phyloP scores from a whole-genome alignment of 768 basidiomycete species.

The Amanita rubescens region DNA sequence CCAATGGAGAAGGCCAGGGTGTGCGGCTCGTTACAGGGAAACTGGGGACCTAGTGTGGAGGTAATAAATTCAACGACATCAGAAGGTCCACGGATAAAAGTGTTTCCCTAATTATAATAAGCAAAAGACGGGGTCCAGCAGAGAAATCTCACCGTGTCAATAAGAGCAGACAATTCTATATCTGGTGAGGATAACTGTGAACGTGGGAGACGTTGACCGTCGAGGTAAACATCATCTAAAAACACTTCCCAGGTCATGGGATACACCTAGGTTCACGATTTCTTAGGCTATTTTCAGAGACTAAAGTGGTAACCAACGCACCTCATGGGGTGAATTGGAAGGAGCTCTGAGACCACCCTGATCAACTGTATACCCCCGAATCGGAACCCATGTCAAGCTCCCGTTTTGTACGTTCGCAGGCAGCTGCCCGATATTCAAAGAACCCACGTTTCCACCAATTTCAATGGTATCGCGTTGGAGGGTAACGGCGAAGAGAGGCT shows the following conservation, averaged over 20 bases:
- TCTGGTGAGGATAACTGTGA: constrained; percentile 41
- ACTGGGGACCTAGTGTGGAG: constrained; percentile 31
- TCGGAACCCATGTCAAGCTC: constrained; percentile 56
- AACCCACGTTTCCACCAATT: constrained; percentile 60
- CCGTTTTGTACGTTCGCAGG: constrained; percentile 41
- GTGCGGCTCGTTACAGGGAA: constrained; percentile 55
- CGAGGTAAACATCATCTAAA: constrained; percentile 65
- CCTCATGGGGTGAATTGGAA: constrained; percentile 52
- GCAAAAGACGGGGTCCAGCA: neutral
- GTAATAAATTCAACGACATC: constrained; percentile 53
- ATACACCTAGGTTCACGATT: constrained; percentile 35
- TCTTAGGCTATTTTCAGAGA: constrained; percentile 8
- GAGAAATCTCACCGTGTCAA: constrained; percentile 56
- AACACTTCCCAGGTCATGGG: constrained; percentile 68
- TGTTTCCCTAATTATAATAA: constrained; percentile 50
- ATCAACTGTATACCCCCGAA: constrained; percentile 44
- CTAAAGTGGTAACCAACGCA: constrained; percentile 18
- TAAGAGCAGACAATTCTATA: constrained; percentile 53
- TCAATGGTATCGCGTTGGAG: constrained; percentile 65
- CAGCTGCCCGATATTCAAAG: constrained; percentile 59
- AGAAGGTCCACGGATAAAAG: constrained; percentile 64
- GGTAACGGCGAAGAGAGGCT: constrained; percentile 48
- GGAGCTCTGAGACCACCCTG: constrained; percentile 53
- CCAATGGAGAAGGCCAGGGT: constrained; percentile 62
- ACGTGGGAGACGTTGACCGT: constrained; percentile 51